These are phyloP conservation scores for Fusarium pseudograminearum DNA, from an alignment of 2,329 filamentous ascomycete genomes.

Conservation along the genomic window DNA sequence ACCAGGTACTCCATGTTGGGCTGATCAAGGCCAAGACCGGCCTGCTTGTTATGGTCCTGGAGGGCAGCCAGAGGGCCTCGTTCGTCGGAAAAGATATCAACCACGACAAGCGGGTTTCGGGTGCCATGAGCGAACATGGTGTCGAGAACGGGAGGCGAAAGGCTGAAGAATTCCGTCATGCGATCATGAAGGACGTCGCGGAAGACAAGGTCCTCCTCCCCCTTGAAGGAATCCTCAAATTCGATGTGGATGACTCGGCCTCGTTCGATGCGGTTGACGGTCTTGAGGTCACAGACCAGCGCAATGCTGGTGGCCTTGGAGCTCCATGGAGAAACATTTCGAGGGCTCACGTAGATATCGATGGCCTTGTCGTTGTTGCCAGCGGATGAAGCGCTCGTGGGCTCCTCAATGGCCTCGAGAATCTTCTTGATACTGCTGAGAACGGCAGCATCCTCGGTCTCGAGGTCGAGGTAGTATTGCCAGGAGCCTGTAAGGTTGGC, in stretches of 20 bases:
- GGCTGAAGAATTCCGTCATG: constrained; percentile 89
- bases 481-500: constrained; percentile 65
- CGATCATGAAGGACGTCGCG: constrained; percentile 86
- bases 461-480: constrained; percentile 76
- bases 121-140: constrained; percentile 81
- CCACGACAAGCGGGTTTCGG: constrained; percentile 74
- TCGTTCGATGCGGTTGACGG: constrained; percentile 84
- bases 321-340: constrained; percentile 96
- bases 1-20: constrained; percentile 95
- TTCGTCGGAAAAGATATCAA: constrained; percentile 77
- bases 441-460: constrained; percentile 50
- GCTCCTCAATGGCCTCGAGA: constrained; percentile 56
- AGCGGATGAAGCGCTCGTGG: constrained; percentile 45
- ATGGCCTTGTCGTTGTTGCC: constrained; percentile 59
- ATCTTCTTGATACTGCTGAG: constrained; percentile 62
- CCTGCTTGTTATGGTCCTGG: constrained; percentile 83
- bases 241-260: constrained; percentile 81
- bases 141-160: constrained; percentile 74
- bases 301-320: constrained; percentile 95
- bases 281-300: constrained; percentile 85
- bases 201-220: constrained; percentile 64
- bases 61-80: constrained; percentile 77
- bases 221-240: constrained; percentile 63
- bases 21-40: constrained; percentile 87
- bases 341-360: constrained; percentile 80